These are phyloP conservation scores for Phyllosticta ampelicida DNA, from an alignment of 2,329 filamentous ascomycete genomes.

Conservation along the genomic window DNA sequence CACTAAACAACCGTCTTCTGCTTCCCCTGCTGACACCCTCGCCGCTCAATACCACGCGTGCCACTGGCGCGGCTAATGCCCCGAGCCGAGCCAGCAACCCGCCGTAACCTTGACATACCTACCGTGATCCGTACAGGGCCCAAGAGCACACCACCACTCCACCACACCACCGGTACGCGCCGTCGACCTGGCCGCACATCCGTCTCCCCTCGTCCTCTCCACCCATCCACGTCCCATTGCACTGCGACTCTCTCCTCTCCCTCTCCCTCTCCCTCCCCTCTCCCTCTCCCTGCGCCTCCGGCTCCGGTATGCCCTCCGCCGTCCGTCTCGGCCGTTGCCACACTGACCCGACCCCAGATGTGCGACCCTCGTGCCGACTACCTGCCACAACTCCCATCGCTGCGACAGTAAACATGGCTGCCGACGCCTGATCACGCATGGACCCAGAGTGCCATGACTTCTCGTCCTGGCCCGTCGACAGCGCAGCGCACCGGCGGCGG, in stretches of 20 bases:
- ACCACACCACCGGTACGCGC: neutral
- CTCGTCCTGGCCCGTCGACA: constrained; percentile 31
- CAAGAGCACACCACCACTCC: no score
- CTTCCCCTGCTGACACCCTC: no score
- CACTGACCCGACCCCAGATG: constrained; percentile 9
- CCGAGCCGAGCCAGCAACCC: neutral
- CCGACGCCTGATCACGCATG: constrained; percentile 27
- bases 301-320: constrained; percentile 3
- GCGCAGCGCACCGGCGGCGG: constrained; percentile 26
- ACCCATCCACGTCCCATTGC: no score
- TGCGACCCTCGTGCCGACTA: constrained; percentile 6
- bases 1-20: no score
- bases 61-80: neutral
- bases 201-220: neutral
- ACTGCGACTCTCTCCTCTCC: constrained; percentile 2
- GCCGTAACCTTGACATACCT: neutral
- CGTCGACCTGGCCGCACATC: neutral
- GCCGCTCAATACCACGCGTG: no score
- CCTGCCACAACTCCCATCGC: constrained; percentile 9
- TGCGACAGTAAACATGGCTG: constrained; percentile 5
- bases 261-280: neutral
- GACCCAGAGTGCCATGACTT: constrained; percentile 33
- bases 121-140: neutral
- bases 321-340: neutral
- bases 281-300: constrained; percentile 1